Conservation (phyloP, 306 rosid genomes). For the Quercus cerris region DNA sequence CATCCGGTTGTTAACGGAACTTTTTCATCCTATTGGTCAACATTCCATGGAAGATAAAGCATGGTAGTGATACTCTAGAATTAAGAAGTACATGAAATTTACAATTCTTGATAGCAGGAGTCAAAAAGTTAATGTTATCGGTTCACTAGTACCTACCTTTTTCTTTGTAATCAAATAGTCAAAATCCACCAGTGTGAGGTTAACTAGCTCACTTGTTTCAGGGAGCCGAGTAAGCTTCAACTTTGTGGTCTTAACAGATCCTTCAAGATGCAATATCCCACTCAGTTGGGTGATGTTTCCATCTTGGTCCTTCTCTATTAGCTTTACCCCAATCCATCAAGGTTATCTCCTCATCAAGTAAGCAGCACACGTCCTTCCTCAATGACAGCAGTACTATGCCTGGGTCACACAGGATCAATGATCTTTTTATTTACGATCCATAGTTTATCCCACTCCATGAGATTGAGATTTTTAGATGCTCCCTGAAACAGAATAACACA, state of each 20-base stretch:
- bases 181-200: conserved; percentile 70
- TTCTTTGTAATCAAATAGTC: conserved; percentile 86
- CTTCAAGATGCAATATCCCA: conserved; percentile 86
- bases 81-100: not conserved
- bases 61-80: not conserved
- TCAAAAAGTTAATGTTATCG: not conserved
- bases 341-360: conserved; percentile 77
- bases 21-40: not conserved
- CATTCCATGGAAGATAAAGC: not conserved
- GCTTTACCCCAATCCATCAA: conserved; percentile 95
- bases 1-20: not conserved
- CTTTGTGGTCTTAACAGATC: conserved; percentile 86
- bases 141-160: conserved; percentile 52
- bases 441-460: conserved; percentile 97
- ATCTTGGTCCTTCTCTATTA: conserved; percentile 61
- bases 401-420: conserved; percentile 89
- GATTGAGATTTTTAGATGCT: conserved; percentile 88
- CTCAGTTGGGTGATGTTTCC: conserved; percentile 60
- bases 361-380: conserved; percentile 64
- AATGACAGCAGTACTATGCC: conserved; percentile 66
- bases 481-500: conserved; percentile 47
- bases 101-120: not conserved
- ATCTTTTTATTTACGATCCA: conserved; percentile 92
- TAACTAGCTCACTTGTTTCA: conserved; percentile 64
- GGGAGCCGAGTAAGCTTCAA: conserved; percentile 95